Percentiles rank a stretch among this genome's conserved stretches.
Evolutionary conservation across 208 protist species (phyloP).

Genomic region (Crithidia expoeki): DNA sequence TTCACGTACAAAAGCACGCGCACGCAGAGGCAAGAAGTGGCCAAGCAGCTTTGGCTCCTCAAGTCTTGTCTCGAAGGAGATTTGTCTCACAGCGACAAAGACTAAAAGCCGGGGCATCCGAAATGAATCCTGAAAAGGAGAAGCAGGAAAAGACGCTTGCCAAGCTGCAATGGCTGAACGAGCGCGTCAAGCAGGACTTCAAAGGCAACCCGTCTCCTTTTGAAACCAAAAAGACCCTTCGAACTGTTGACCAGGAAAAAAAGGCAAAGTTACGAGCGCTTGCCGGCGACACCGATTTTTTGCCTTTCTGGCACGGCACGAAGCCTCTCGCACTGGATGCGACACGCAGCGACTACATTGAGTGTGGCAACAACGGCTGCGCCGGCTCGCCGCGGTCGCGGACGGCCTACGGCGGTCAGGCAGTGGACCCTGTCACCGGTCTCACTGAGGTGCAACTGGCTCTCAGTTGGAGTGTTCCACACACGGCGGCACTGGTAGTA

Average conservation of each 20-base stretch:
- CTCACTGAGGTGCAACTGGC: constrained; percentile 68
- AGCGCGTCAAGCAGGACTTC: constrained; percentile 70
- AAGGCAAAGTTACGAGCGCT: constrained; percentile 28
- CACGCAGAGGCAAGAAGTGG: no score
- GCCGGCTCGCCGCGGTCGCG: constrained; percentile 19
- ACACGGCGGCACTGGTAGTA: no score
- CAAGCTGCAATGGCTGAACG: constrained; percentile 79
- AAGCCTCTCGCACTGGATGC: constrained; percentile 58
- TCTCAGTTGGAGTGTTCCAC: constrained; percentile 69
- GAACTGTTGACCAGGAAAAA: constrained; percentile 54
- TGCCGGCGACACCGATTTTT: constrained; percentile 62
- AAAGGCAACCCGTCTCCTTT: constrained; percentile 84
- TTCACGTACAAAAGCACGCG: no score
- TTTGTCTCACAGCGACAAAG: no score
- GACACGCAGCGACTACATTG: constrained; percentile 57
- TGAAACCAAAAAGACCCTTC: constrained; percentile 64
- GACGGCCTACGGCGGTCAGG: constrained; percentile 38
- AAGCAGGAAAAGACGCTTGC: constrained; percentile 66
- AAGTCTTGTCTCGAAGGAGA: no score
- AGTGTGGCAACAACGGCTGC: constrained; percentile 26
- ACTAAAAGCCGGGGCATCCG: no score
- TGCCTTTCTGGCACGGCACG: constrained; percentile 63
- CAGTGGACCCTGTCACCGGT: constrained; percentile 63
- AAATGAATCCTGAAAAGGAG: constrained; percentile 38
- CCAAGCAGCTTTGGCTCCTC: no score